phyloP scores from a whole-genome alignment of 1,284 basidiomycete genomes.

The Agaricales sp. region DNA sequence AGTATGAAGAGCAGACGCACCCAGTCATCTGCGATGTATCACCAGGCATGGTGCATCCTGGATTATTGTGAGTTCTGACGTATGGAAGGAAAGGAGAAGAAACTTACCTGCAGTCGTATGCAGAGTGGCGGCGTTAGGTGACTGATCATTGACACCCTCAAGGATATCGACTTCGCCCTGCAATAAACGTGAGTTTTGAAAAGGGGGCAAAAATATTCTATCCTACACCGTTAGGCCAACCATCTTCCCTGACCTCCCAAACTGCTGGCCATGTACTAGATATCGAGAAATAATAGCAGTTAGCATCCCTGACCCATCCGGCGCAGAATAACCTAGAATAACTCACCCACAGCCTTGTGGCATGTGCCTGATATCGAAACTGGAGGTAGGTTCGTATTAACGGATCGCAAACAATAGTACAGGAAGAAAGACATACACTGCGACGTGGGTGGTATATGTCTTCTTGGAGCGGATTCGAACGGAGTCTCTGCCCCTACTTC shows the following conservation, averaged over 20 bases:
- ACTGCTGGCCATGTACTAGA: conserved; percentile 47
- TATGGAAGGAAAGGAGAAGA: neutral
- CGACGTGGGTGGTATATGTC: conserved; percentile 41
- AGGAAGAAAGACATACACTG: conserved; percentile 27
- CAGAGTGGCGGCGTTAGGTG: conserved; percentile 39
- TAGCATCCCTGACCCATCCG: no score
- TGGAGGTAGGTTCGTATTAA: no score
- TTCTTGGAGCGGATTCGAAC: conserved; percentile 44
- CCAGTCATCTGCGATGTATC: conserved; percentile 1
- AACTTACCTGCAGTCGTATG: conserved; percentile 39
- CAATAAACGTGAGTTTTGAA: conserved; percentile 3
- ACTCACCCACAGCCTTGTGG: conserved; percentile 59
- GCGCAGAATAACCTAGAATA: no score
- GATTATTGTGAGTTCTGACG: neutral
- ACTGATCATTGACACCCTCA: conserved; percentile 42
- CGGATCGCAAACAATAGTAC: neutral
- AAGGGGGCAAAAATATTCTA: no score
- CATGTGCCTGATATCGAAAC: conserved; percentile 44
- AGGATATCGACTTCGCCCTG: conserved; percentile 36
- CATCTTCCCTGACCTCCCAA: conserved; percentile 32
- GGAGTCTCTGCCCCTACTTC: conserved; percentile 46
- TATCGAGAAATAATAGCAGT: conserved; percentile 6
- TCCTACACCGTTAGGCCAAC: conserved; percentile 34
- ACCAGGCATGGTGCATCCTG: conserved; percentile 49
- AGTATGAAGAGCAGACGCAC: no score